phyloP scores from a whole-genome alignment of 2,329 filamentous ascomycete genomes.

The Catunica adiposa region DNA sequence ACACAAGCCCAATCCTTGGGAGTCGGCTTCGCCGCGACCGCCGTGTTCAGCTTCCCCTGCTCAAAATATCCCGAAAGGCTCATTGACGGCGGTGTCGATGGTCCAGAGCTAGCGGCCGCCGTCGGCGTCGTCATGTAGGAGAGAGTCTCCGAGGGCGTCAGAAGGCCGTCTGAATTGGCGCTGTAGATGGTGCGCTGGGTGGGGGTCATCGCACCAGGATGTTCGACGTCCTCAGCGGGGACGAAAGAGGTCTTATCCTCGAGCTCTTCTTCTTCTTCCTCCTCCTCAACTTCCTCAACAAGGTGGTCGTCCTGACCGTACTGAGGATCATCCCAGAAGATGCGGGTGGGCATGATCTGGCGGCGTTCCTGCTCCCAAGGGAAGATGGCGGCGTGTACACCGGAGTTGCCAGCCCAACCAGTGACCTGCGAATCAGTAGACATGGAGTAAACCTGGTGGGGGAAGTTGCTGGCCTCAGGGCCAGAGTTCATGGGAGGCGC shows the following conservation, averaged over 20 bases:
- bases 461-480: constrained; percentile 76
- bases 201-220: constrained; percentile 4
- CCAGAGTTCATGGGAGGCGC: constrained; percentile 13
- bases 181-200: neutral
- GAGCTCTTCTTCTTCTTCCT: constrained; percentile 4
- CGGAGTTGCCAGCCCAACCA: constrained; percentile 9
- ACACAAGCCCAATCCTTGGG: constrained; percentile 77
- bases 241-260: neutral
- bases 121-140: constrained; percentile 19
- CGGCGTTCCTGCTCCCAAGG: constrained; percentile 14
- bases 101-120: constrained; percentile 25
- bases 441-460: constrained; percentile 65
- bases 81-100: constrained; percentile 29
- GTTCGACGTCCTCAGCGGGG: neutral
- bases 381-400: constrained; percentile 11
- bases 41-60: constrained; percentile 45
- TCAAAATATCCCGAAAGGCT: constrained; percentile 51
- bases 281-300: constrained; percentile 4
- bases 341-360: constrained; percentile 9
- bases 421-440: constrained; percentile 26
- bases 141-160: constrained; percentile 18
- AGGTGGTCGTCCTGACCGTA: neutral
- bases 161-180: constrained; percentile 2
- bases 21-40: constrained; percentile 17
- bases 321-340: constrained; percentile 13